Base-by-base conservation (phyloP, 148 eudicot species). In the Diospyros lotus region DNA sequence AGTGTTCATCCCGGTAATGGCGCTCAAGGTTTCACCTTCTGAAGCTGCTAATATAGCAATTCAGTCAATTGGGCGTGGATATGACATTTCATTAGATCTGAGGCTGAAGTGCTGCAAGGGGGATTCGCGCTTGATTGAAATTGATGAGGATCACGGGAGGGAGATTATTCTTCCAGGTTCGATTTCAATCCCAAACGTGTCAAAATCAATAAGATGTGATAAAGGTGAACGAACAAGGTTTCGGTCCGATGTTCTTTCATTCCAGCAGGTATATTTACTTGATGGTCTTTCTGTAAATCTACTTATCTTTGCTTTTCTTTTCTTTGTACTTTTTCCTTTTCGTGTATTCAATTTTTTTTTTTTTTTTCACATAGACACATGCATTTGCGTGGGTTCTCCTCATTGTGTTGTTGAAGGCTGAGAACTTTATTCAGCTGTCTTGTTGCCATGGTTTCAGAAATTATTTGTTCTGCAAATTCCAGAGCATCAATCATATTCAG, bases 171-270 rank as follows among this genome's bases (percentile, higher is more conserved):
- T 95, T 72, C 93, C 96, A 18, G 97, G 93, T 82, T 94, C 96
- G 72, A 83, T 87, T 77, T 59, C 72, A 61, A 85, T 95, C 17
- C 79, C 88, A 9, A 80, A 83, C 80, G 96, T 95, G 48, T 83
- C 96, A 0, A 92, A 81, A 76, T 87, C 87, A 0, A 92, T 95
- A 2, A 92, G 89, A 75, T 95, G 98, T 52, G 98, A 95, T 69
- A 95, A 95, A 80, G 98, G 98, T 46, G 98, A 95, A 80, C 74
- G 97, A 60, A 95, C 93, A 1, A 80, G 98, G 80, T 95, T 95
- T 84, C 83, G 92, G 58, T 95, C 97, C 15, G 97, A 95, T 84
- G 93, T 92, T 55, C 83, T 92, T 15, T 81, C 98, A 75, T 95
- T 95, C 66, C 97, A 95, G 80, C 98, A 95, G 97, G 98, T 95